phyloP scores from a whole-genome alignment of 768 basidiomycete species.

The Psilocybe subaeruginosa region DNA sequence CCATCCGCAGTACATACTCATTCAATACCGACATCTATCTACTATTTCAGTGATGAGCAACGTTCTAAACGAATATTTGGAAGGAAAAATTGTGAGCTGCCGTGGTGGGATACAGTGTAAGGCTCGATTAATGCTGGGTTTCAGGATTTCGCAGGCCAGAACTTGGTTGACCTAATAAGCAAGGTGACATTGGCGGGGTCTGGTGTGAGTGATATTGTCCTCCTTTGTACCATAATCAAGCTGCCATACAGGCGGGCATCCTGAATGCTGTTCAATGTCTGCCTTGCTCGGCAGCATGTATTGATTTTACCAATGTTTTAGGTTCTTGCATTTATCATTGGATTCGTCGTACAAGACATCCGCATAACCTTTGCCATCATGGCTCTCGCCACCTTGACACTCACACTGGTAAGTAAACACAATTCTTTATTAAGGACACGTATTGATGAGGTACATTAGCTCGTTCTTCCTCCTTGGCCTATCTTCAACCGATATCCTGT shows the following conservation, averaged over 20 bases:
- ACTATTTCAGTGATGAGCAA: slow-evolving; percentile 21
- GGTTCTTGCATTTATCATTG: slow-evolving; percentile 58
- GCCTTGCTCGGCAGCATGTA: neutral
- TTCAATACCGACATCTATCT: neutral
- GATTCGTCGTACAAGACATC: slow-evolving; percentile 60
- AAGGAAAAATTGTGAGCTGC: slow-evolving; percentile 44
- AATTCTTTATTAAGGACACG: neutral
- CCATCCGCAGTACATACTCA: neutral
- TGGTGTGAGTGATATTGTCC: slow-evolving; percentile 40
- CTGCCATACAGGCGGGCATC: neutral
- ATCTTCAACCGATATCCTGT: slow-evolving; percentile 65
- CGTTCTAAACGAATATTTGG: slow-evolving; percentile 30
- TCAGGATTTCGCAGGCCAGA: slow-evolving; percentile 69
- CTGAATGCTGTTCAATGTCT: neutral
- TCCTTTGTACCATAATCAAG: neutral
- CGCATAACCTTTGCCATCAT: slow-evolving; percentile 54
- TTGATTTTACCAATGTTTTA: slow-evolving; percentile 25
- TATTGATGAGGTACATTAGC: slow-evolving; percentile 35
- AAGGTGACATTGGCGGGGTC: slow-evolving; percentile 45
- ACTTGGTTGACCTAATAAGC: slow-evolving; percentile 49
- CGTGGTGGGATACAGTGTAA: neutral
- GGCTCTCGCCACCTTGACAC: slow-evolving; percentile 37
- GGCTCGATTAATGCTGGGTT: neutral
- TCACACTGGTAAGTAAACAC: slow-evolving; percentile 42
- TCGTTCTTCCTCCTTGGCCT: slow-evolving; percentile 72